Base-by-base conservation (phyloP, 805 yeast genomes). In the Vanderwaltozyma verrucispora region DNA sequence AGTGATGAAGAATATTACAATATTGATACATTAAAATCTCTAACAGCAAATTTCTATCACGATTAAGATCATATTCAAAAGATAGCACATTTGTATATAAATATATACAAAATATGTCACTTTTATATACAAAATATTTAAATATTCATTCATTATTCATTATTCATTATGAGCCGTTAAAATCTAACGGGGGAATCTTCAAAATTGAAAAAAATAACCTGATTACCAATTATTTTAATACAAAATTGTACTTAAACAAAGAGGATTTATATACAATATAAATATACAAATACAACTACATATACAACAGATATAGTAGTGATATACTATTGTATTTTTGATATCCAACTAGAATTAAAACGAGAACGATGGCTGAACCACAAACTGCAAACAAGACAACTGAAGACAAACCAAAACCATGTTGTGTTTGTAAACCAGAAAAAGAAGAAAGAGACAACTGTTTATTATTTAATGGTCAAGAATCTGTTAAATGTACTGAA, bases 361-460 rank as follows among this genome's bases (percentile, higher is more conserved):
- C 23, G 23, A 13, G 9, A 28, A 32, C 9, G 16, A 33, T 38
- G 40, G 15, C 31, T 26, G 40, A 30, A 26, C 14, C 25, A 14
- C 16, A 31, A 28, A 21, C 19, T 23, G 27, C 23, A 24, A 35
- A 23, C 15, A 32, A 14, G n/a, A 15, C 39, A 12, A 23, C 30
- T 17, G 45, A 40, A 19, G 47, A 45, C 28, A 80, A 85, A 56
- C 94, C 94, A 46, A 89, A 88, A 64, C 96, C 98, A 41, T 89
- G 98, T 63, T 89, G 97, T 56, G 97, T 89, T 17, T 92, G 97
- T 62, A 73, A 79, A 49, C 82, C 81, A 25, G 86, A 86, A 54
- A 86, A 86, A 63, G 71, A 80, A 43, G 59, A 64, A 18, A 74
- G 97, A 54, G 98, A 89, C 53, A 88, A 87, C 53, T 92, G 97